A percentile compares a stretch with the other conserved stretches of the same genome.
phyloP scores from a whole-genome alignment of 2,329 filamentous ascomycete genomes.

The Pseudophaeomoniella oleicola region DNA sequence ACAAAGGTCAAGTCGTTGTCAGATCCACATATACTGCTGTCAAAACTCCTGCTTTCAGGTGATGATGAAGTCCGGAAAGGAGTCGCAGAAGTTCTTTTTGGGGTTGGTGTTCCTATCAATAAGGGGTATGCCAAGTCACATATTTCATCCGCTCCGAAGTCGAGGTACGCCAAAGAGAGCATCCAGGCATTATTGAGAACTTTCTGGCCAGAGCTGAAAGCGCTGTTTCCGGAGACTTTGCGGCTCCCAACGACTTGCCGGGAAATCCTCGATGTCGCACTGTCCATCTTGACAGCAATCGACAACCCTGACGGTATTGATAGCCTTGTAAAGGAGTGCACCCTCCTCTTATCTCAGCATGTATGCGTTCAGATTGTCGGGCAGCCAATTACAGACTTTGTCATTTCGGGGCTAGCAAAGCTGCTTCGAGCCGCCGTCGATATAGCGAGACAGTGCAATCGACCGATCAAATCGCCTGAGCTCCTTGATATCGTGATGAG shows the following conservation, averaged over 20 bases:
- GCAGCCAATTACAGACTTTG: constrained; percentile 26
- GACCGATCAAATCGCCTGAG: not conserved
- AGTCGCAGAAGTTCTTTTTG: constrained; percentile 22
- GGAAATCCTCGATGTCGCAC: constrained; percentile 31
- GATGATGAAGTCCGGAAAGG: constrained; percentile 19
- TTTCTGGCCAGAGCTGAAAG: constrained; percentile 28
- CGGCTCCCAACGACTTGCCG: constrained; percentile 22
- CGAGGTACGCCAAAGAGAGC: constrained; percentile 10
- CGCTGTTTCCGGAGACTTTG: constrained; percentile 23
- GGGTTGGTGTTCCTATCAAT: constrained; percentile 13
- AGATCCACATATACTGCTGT: not conserved
- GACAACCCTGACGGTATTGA: constrained; percentile 23
- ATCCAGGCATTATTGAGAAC: constrained; percentile 20
- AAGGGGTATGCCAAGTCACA: constrained; percentile 8
- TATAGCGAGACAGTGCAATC: not conserved
- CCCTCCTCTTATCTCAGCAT: constrained; percentile 25
- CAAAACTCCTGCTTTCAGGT: not conserved
- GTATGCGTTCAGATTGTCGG: constrained; percentile 31
- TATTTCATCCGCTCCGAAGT: constrained; percentile 2
- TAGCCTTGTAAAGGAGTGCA: constrained; percentile 29
- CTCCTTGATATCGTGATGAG: not conserved
- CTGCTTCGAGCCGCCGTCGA: constrained; percentile 19
- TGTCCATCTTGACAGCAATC: constrained; percentile 26
- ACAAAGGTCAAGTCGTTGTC: constrained; percentile 7
- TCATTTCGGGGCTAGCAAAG: constrained; percentile 27